A percentile compares a stretch with the other conserved stretches of the same genome.
Evolutionary conservation across 2,329 filamentous ascomycete genomes (phyloP).

Genomic region (Claviceps paspali): DNA sequence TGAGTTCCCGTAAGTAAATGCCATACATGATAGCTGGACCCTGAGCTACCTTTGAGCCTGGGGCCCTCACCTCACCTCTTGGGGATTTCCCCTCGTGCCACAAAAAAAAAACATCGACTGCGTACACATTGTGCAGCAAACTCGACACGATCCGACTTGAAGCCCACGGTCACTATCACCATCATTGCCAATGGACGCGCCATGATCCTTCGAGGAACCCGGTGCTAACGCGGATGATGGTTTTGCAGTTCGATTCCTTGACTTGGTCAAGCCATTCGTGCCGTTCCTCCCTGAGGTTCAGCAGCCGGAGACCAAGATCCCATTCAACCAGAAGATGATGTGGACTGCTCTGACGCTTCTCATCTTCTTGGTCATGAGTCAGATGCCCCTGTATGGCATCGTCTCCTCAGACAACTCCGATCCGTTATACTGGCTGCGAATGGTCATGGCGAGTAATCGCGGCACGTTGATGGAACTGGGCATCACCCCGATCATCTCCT

Average conservation of each 20-base stretch:
- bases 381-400: constrained; percentile 98
- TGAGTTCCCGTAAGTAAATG: constrained; percentile 39
- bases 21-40: constrained; percentile 5
- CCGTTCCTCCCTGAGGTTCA: constrained; percentile 98
- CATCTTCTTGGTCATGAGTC: constrained; percentile 99
- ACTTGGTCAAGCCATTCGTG: constrained; percentile 98
- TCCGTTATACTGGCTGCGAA: constrained; percentile 97
- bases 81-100: background rate
- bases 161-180: too few species aligned
- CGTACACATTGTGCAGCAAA: too few species aligned
- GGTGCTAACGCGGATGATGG: constrained; percentile 14
- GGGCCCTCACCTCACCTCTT: background rate
- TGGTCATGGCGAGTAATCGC: constrained; percentile 99
- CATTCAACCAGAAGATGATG: constrained; percentile 98
- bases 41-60: constrained; percentile 6
- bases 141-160: too few species aligned
- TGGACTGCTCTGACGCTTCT: constrained; percentile 88
- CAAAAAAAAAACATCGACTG: background rate
- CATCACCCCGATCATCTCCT: constrained; percentile 98
- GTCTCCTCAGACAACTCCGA: constrained; percentile 97
- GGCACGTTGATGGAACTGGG: constrained; percentile 92
- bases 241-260: constrained; percentile 82
- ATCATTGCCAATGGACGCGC: constrained; percentile 10
- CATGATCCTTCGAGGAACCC: constrained; percentile 12
- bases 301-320: constrained; percentile 94